Evolutionary conservation across 2,329 filamentous ascomycete genomes (phyloP).

Genomic region (Phyllosticta paracitricarpa): DNA sequence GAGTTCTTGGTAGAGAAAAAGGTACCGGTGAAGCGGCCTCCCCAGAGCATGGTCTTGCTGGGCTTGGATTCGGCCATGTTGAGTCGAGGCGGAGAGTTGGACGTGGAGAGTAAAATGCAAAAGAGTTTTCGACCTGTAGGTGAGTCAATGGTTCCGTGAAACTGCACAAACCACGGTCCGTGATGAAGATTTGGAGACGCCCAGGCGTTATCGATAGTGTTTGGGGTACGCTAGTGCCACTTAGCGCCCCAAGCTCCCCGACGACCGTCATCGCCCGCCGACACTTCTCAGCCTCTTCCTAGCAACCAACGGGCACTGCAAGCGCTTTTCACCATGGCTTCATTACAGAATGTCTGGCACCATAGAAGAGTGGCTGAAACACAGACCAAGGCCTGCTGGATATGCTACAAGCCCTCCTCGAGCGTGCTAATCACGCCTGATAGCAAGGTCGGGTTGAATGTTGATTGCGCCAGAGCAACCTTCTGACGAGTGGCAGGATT

Average conservation of each 20-base stretch:
- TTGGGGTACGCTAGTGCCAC: not conserved
- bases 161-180: slow-evolving; percentile 5
- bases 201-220: slow-evolving; percentile 1
- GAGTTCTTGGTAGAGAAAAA: not conserved
- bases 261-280: not conserved
- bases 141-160: slow-evolving; percentile 1
- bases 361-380: slow-evolving; percentile 79
- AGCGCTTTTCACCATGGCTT: not conserved
- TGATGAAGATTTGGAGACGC: not conserved
- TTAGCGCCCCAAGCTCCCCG: not conserved
- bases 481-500: slow-evolving; percentile 47
- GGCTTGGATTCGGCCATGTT: slow-evolving; percentile 7
- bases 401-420: slow-evolving; percentile 82
- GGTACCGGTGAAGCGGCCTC: slow-evolving; percentile 50
- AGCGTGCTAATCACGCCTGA: slow-evolving; percentile 84
- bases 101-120: not conserved
- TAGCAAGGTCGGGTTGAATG: slow-evolving; percentile 58
- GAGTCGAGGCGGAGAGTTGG: not conserved
- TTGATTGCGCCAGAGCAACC: not conserved
- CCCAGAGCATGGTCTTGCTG: slow-evolving; percentile 48
- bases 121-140: not conserved
- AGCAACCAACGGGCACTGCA: not conserved
- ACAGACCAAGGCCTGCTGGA: slow-evolving; percentile 73
- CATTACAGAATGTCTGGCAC: slow-evolving; percentile 67
- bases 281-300: not conserved